Percentiles rank a stretch among this genome's conserved stretches.
These are phyloP conservation scores for Letharia columbiana DNA, from an alignment of 495 filamentous ascomycete genomes.

Conservation along the genomic window DNA sequence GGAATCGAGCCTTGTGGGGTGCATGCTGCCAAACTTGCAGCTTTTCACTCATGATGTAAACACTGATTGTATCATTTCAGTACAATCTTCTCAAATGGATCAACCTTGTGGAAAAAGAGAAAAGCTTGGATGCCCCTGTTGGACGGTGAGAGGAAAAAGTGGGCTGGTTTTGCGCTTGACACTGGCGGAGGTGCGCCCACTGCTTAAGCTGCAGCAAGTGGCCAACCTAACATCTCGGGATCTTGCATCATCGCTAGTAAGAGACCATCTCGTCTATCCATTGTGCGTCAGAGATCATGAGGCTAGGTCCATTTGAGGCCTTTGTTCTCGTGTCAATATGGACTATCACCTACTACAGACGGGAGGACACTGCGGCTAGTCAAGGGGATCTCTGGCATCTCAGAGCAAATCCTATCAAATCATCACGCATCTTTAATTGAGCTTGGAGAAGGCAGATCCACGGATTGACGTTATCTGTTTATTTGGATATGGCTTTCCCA, in stretches of 20 bases:
- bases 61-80: constrained; percentile 9
- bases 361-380: neutral
- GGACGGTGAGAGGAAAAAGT: neutral
- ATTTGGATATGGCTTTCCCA: constrained; percentile 2
- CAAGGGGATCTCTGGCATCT: neutral
- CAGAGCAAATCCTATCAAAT: constrained; percentile 10
- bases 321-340: neutral
- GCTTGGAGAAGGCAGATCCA: neutral
- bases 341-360: neutral
- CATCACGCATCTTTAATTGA: neutral
- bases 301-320: constrained; percentile 4
- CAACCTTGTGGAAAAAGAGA: neutral
- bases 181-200: neutral
- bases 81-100: neutral
- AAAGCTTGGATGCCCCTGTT: neutral
- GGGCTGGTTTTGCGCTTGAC: neutral
- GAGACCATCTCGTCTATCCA: neutral
- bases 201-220: neutral
- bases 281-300: constrained; percentile 4
- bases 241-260: neutral
- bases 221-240: neutral
- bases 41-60: constrained; percentile 22
- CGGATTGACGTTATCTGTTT: constrained; percentile 13
- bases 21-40: constrained; percentile 7
- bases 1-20: constrained; percentile 12